These are phyloP conservation scores for Aspergillus heteromorphus DNA, from an alignment of 495 filamentous ascomycete genomes.

Conservation along the genomic window DNA sequence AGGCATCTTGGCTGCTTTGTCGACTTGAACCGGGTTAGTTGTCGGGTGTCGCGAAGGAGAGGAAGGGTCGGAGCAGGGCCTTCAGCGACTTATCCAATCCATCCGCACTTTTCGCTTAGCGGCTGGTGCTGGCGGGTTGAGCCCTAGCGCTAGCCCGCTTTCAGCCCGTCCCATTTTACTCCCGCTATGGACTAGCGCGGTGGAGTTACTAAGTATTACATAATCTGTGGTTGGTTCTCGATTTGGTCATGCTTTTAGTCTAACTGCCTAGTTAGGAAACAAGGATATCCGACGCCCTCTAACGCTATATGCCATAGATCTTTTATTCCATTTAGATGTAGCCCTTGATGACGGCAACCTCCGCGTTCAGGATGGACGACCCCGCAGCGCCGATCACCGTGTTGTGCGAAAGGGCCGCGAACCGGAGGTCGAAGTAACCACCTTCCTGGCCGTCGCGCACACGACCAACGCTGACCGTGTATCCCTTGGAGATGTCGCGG, in stretches of 20 bases:
- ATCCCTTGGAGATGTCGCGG: constrained; percentile 66
- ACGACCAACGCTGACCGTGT: constrained; percentile 76
- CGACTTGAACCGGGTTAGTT: constrained; percentile 38
- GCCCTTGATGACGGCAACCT: constrained; percentile 87
- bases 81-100: constrained; percentile 21
- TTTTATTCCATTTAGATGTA: constrained; percentile 51
- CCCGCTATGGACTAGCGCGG: not conserved
- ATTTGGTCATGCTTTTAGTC: not conserved
- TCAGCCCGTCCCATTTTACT: not conserved
- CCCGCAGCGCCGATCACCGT: constrained; percentile 94
- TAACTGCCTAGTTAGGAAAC: not conserved
- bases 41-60: constrained; percentile 34
- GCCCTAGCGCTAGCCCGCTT: constrained; percentile 33
- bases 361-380: constrained; percentile 89
- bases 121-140: constrained; percentile 22
- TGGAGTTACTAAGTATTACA: not conserved
- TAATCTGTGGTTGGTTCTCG: not conserved
- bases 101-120: constrained; percentile 35
- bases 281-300: constrained; percentile 7
- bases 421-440: constrained; percentile 77
- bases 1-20: constrained; percentile 54
- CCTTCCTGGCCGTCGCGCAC: constrained; percentile 64
- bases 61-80: constrained; percentile 12
- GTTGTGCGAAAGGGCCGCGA: constrained; percentile 79
- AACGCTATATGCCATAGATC: constrained; percentile 18